A percentile compares a stretch with the other conserved stretches of the same genome.
Evolutionary conservation across 371 early-diverging fungal species (phyloP).

Genomic region (Mitosporidium daphniae): DNA sequence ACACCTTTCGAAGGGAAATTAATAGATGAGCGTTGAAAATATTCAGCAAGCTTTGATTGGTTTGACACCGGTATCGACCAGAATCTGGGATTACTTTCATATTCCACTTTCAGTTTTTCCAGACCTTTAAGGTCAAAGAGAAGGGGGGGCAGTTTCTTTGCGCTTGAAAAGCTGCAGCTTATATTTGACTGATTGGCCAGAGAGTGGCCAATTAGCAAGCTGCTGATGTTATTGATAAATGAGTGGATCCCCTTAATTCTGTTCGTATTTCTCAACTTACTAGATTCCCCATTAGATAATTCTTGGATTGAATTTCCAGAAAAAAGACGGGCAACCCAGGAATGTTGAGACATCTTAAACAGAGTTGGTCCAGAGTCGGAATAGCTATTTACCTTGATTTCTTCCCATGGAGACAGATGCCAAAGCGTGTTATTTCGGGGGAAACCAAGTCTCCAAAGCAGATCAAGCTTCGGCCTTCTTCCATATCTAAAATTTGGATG

Average conservation of each 20-base stretch:
- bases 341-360: background rate
- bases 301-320: conserved; percentile 22
- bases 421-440: conserved; percentile 16
- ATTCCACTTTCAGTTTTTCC: no score
- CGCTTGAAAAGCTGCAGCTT: no score
- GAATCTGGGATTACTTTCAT: no score
- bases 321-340: conserved; percentile 1
- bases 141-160: no score
- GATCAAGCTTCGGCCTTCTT: conserved; percentile 21
- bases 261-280: conserved; percentile 19
- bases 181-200: no score
- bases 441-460: conserved; percentile 21
- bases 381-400: background rate
- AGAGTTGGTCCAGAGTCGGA: background rate
- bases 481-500: conserved; percentile 25
- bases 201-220: no score
- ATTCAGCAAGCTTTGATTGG: no score
- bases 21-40: no score
- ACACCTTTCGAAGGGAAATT: no score
- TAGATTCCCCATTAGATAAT: conserved; percentile 18
- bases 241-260: conserved; percentile 21
- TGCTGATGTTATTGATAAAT: no score
- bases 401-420: conserved; percentile 19
- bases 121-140: no score
- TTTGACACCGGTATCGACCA: no score